Evolutionary conservation across 1,284 basidiomycete genomes (phyloP), one percentile per base, ranked within the genome.

Genomic region (Waitea zeae): DNA sequence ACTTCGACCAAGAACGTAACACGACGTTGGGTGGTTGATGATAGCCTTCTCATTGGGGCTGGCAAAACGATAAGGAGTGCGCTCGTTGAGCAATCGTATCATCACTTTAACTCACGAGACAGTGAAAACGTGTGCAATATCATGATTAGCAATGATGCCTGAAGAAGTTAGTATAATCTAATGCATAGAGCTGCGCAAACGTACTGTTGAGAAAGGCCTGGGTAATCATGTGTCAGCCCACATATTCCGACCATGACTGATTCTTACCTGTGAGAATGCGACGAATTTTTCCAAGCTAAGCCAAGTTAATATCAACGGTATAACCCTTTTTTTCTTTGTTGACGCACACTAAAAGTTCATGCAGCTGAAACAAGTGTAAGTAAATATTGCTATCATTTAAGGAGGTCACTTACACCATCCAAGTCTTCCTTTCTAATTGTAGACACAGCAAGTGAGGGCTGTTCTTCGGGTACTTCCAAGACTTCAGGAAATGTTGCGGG

Each of bases 1-100:
- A 43, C 76, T 79, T 24, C 78, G 57, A 0, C 77, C 78, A 2
- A 80, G 44, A 12, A 81, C 76, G 46, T 71, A 78, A 39, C 72
- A 77, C 0, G 76, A 78, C 1, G 57, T 51, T 0, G 52, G 50
- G 44, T 78, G 61, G 30, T 78, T 66, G 7, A 78, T 66, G 18
- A 82, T 76, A 32, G 50, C 55, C 44, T 61, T 66, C 44, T 82
- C 77, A 20, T 63, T 53, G 0, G 62, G 51, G 0, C 77, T 79
- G 36, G 20, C 19, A 7, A 13, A 31, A 19, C 18, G 29, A 26
- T 12, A 30, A 37, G 29, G n/a, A n/a, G n/a, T n/a, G n/a, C n/a
- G n/a, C n/a, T n/a, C n/a, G n/a, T 17, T 18, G 11, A 18, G 15
- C 30, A n/a, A 33, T 31, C 7, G 20, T 17, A 7, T n/a, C 11